phyloP scores from a whole-genome alignment of 306 rosid genomes.

The Lupinus albus region DNA sequence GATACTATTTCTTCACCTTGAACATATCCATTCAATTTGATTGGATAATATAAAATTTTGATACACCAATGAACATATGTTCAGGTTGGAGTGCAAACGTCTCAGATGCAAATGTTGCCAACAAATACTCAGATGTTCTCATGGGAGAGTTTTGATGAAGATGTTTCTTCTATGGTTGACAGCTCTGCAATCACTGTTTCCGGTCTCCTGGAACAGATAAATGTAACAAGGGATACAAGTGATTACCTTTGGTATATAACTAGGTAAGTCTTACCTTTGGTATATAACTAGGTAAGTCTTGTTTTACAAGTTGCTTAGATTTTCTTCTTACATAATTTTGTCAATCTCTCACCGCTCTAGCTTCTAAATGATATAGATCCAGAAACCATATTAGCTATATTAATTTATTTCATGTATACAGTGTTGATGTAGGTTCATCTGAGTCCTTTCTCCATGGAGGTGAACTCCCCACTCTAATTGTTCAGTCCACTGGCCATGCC shows the following conservation, averaged over 20 bases:
- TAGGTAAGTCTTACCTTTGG: too few relatives aligned
- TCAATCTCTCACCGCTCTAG: slow-evolving; percentile 2
- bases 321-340: slow-evolving; percentile 27
- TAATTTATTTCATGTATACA: slow-evolving; percentile 50
- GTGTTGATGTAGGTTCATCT: slow-evolving; percentile 73
- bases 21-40: slow-evolving; percentile 15
- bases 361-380: slow-evolving; percentile 15
- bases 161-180: slow-evolving; percentile 68
- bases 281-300: too few relatives aligned
- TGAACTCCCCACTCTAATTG: slow-evolving; percentile 78
- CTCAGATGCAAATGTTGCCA: slow-evolving; percentile 92
- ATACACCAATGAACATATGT: slow-evolving; percentile 29
- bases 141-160: slow-evolving; percentile 94
- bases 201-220: slow-evolving; percentile 96
- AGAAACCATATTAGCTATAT: slow-evolving; percentile 23
- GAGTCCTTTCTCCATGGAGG: slow-evolving; percentile 90
- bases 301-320: slow-evolving; percentile 33
- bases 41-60: slow-evolving; percentile 21
- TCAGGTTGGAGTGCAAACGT: slow-evolving; percentile 98
- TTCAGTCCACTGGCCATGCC: slow-evolving; percentile 92
- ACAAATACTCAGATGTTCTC: slow-evolving; percentile 64
- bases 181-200: slow-evolving; percentile 67
- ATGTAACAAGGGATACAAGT: slow-evolving; percentile 85
- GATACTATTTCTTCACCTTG: slow-evolving; percentile 27
- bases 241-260: slow-evolving; percentile 98